phyloP scores from a whole-genome alignment of 805 yeast genomes.

The Hagleromyces aurorensis region DNA sequence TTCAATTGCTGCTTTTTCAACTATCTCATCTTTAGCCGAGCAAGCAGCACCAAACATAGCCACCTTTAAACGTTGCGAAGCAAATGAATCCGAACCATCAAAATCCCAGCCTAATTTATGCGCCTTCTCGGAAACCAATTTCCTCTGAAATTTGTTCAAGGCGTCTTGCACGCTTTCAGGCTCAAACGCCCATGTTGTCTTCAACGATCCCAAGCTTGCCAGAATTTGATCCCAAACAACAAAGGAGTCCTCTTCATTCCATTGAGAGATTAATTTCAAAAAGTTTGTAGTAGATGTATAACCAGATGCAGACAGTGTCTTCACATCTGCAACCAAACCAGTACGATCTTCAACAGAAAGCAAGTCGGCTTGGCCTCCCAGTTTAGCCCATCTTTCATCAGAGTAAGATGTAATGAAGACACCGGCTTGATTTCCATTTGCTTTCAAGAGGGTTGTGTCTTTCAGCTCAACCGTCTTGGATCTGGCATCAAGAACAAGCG shows the following conservation, averaged over 20 bases:
- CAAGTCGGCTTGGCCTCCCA: conserved; percentile 49
- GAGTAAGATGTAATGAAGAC: conserved; percentile 68
- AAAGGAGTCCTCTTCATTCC: conserved; percentile 53
- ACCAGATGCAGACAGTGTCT: conserved; percentile 64
- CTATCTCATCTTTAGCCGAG: conserved; percentile 40
- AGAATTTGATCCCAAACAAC: conserved; percentile 63
- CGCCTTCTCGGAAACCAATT: conserved; percentile 48
- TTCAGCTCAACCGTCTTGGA: conserved; percentile 39
- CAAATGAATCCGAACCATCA: conserved; percentile 45
- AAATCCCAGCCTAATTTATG: conserved; percentile 60
- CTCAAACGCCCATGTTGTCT: conserved; percentile 50
- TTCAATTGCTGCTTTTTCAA: conserved; percentile 39
- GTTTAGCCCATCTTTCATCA: conserved; percentile 58
- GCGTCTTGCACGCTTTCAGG: conserved; percentile 39
- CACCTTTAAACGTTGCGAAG: conserved; percentile 59
- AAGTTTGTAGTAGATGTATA: conserved; percentile 54
- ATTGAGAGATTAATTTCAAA: conserved; percentile 48
- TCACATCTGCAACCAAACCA: conserved; percentile 76
- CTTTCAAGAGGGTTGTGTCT: conserved; percentile 46
- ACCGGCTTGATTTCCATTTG: conserved; percentile 69
- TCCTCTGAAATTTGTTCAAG: conserved; percentile 44
- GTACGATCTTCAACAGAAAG: conserved; percentile 71
- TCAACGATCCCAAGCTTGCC: conserved; percentile 40
- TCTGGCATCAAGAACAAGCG: conserved; percentile 47
- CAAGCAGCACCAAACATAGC: conserved; percentile 56